phyloP scores from a whole-genome alignment of 2,329 filamentous ascomycete genomes.

The Paecilomyces sp. region DNA sequence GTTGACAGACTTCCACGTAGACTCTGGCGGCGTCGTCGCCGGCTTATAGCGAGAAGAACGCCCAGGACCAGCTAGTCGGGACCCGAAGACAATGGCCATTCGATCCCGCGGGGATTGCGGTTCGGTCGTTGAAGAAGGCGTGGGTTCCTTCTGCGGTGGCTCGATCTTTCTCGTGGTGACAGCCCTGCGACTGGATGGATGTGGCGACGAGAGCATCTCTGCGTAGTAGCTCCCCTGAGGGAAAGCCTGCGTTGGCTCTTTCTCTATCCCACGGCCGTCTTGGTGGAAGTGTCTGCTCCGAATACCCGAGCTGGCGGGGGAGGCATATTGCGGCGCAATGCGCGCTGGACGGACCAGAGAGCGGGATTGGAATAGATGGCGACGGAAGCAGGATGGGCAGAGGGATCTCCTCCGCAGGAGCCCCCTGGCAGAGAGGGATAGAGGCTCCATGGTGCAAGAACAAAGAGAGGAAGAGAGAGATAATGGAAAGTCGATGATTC shows the following conservation, averaged over 20 bases:
- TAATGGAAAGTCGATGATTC: neutral
- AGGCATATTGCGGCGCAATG: neutral
- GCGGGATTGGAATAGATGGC: neutral
- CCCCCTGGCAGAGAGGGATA: constrained; percentile 10
- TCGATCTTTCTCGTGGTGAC: constrained; percentile 10
- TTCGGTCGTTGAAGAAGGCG: constrained; percentile 10
- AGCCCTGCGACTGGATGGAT: constrained; percentile 14
- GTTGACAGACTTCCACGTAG: constrained; percentile 55
- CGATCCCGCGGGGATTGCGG: constrained; percentile 34
- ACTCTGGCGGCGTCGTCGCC: constrained; percentile 51
- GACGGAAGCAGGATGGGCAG: neutral
- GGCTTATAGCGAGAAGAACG: constrained; percentile 51
- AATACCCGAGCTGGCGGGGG: neutral
- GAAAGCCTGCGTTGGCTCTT: constrained; percentile 25
- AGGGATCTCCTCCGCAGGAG: constrained; percentile 9
- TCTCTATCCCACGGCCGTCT: neutral
- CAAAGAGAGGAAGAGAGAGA: neutral
- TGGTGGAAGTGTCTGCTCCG: neutral
- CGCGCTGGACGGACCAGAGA: neutral
- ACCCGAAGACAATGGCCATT: constrained; percentile 72
- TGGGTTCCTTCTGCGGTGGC: constrained; percentile 11
- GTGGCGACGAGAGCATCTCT: constrained; percentile 30
- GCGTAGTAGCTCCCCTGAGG: constrained; percentile 39
- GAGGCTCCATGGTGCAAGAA: constrained; percentile 19
- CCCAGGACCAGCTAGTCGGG: constrained; percentile 65